Base-by-base conservation (phyloP, 2,329 filamentous ascomycete genomes). In the Escovopsis sp. region DNA sequence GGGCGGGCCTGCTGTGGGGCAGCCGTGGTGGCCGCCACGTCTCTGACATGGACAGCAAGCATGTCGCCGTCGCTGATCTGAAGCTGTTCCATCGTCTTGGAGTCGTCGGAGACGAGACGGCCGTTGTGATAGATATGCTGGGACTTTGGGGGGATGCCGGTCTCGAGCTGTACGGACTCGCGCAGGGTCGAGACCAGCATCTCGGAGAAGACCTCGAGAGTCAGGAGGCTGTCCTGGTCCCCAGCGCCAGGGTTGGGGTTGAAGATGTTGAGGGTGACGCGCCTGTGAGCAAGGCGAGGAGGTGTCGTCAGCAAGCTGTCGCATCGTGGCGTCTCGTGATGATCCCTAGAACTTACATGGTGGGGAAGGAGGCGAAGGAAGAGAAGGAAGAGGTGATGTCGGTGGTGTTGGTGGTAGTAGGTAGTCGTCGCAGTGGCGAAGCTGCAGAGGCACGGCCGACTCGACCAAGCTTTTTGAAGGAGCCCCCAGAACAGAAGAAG, bases 61-160 rank as follows among this genome's bases (percentile, higher is more conserved):
- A 98, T 87, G 51, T 94, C 90, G 37, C 85, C 85, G 59, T 96
- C 84, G 33, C 67, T 72, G 48, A 98, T 80, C 29, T 79, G 72
- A 23, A 87, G 70, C 48, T 88, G 70, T 45, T 86, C 74, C 51
- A 98, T 71, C 3, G 86, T 94, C 56, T 86, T 80, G 39, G 70
- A 60, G 48, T 87, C 79, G 57, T 86, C 78, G 45, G 65, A 70
- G 37, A 98, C 74, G 29, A 87, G 72, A 44, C 75, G 72, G 44
- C 88, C 90, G 55, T 94, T 92, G 62, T 88, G 81, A 60, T 90
- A 92, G 52, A 96, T 77, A 52, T 85, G 77, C 56, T 94, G 86
- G 32, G 79, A 68, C 31, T 67, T 64, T 14, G 76, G 70, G 19
- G 81, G 73, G 46, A 93, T 77, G 48, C 66, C 66, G 33, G 79